These are phyloP conservation scores for Phytophthora cryptogea DNA, from an alignment of 352 stramenopile genomes.

Conservation along the genomic window DNA sequence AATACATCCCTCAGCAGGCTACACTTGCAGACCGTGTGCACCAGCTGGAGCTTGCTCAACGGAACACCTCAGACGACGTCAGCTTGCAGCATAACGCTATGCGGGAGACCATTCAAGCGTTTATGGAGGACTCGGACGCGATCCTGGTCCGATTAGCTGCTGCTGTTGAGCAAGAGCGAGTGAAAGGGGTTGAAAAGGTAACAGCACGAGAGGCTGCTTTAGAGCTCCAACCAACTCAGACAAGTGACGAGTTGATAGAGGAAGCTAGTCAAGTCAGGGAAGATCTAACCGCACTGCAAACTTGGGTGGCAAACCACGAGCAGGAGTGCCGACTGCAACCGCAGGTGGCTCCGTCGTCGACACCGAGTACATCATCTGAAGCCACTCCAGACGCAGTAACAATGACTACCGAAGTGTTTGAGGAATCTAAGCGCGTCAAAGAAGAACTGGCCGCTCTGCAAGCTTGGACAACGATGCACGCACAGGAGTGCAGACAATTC, in stretches of 20 bases:
- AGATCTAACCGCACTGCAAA: constrained; percentile 14
- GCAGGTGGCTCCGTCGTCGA: neutral
- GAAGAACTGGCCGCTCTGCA: constrained; percentile 39
- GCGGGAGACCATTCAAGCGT: constrained; percentile 34
- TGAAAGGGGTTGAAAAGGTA: constrained; percentile 11
- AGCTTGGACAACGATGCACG: constrained; percentile 46
- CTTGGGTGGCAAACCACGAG: constrained; percentile 7
- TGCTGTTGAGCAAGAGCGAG: constrained; percentile 25
- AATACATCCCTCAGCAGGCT: constrained; percentile 29
- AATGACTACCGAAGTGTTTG: neutral
- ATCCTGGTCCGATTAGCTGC: constrained; percentile 30
- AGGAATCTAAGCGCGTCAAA: constrained; percentile 1
- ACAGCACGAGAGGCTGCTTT: constrained; percentile 5
- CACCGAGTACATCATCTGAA: neutral
- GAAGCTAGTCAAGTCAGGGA: constrained; percentile 4
- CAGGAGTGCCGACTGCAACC: constrained; percentile 4
- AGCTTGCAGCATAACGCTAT: constrained; percentile 33
- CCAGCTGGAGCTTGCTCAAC: constrained; percentile 36
- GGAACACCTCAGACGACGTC: constrained; percentile 13
- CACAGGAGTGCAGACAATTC: constrained; percentile 52
- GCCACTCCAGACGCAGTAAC: neutral
- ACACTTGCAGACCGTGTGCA: constrained; percentile 32
- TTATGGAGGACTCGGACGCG: constrained; percentile 35
- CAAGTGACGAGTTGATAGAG: constrained; percentile 3
- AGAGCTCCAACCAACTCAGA: constrained; percentile 3